A percentile compares a stretch with the other conserved stretches of the same genome.
phyloP scores from a whole-genome alignment of 2,329 filamentous ascomycete genomes.

The Xylariaceae sp. region DNA sequence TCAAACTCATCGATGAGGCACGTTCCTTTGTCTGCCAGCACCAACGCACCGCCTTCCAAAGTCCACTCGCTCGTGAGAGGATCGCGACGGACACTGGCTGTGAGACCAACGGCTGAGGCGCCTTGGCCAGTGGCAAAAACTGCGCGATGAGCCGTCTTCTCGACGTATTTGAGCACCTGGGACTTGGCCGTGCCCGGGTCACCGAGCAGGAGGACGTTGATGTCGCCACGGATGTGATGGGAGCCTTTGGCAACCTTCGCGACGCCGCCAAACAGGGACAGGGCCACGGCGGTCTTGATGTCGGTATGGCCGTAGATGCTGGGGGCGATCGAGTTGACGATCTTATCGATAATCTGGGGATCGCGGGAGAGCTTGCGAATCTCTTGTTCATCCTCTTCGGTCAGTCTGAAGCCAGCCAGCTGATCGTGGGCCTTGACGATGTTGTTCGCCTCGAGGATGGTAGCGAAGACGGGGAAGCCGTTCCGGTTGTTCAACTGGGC shows the following conservation, averaged over 20 bases:
- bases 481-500: slow-evolving; percentile 97
- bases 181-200: slow-evolving; percentile 98
- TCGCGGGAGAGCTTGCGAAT: slow-evolving; percentile 87
- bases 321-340: slow-evolving; percentile 87
- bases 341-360: slow-evolving; percentile 85
- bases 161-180: slow-evolving; percentile 93
- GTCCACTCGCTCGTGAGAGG: slow-evolving; percentile 97
- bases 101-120: slow-evolving; percentile 94
- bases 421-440: slow-evolving; percentile 96
- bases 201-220: slow-evolving; percentile 93
- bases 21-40: slow-evolving; percentile 89
- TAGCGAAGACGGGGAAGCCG: slow-evolving; percentile 96
- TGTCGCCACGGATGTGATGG: slow-evolving; percentile 90
- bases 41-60: slow-evolving; percentile 88
- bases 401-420: slow-evolving; percentile 91
- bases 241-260: slow-evolving; percentile 84
- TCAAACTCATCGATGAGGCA: slow-evolving; percentile 98
- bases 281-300: slow-evolving; percentile 92
- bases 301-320: slow-evolving; percentile 97
- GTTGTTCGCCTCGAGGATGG: slow-evolving; percentile 95
- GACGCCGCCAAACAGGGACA: slow-evolving; percentile 92
- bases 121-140: slow-evolving; percentile 98
- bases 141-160: slow-evolving; percentile 93
- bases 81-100: slow-evolving; percentile 90
- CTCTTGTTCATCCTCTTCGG: slow-evolving; percentile 86